Evolutionary conservation across 345 rosid species (phyloP).

Genomic region (Eucalyptus marginata): DNA sequence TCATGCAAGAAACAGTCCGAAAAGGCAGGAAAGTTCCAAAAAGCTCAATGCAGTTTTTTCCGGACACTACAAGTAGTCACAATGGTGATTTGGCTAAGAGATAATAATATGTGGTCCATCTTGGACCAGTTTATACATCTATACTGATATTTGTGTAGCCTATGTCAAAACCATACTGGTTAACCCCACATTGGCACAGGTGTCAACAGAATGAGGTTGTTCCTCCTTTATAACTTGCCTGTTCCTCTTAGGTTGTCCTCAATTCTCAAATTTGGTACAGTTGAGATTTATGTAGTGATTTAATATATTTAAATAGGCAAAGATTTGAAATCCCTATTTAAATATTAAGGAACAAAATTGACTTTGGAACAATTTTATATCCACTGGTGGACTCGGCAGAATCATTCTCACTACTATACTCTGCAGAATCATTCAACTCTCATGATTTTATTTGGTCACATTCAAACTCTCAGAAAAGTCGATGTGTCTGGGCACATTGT

Average conservation of each 20-base stretch:
- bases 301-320: not conserved
- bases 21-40: not conserved
- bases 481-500: not conserved
- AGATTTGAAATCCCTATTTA: not conserved
- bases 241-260: not conserved
- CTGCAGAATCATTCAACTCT: not conserved
- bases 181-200: not conserved
- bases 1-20: not conserved
- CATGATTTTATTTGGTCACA: not conserved
- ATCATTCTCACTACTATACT: not conserved
- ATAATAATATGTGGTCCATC: not conserved
- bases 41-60: not conserved
- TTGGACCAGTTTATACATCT: not conserved
- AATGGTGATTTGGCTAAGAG: not conserved
- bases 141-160: not conserved
- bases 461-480: not conserved
- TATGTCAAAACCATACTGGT: not conserved
- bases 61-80: not conserved
- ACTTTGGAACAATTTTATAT: not conserved
- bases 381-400: not conserved
- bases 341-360: not conserved
- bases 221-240: not conserved
- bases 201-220: not conserved
- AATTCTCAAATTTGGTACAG: not conserved
- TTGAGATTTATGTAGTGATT: not conserved